Evolutionary conservation across 108 stramenopile species (phyloP), one percentile per base, ranked within the genome.

Genomic region (Discostella pseudostelligera): DNA sequence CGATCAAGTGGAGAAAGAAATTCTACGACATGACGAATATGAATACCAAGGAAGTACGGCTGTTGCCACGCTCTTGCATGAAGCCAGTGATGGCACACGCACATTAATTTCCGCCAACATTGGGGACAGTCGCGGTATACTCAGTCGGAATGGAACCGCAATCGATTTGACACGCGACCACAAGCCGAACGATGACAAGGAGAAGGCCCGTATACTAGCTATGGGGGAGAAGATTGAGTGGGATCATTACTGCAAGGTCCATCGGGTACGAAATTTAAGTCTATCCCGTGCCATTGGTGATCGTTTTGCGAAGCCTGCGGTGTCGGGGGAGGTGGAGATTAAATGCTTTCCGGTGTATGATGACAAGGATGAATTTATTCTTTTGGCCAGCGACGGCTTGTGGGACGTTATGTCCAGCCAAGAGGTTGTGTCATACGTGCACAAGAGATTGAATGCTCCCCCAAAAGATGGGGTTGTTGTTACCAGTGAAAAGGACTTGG

Each of bases 351-450:
- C 72, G 21, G 62, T 81, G 11, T 40, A 72, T 36, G 70, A 74
- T 42, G 70, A 60, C 29, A 72, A 63, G 65, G 80, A 74, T 37
- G 75, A 77, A 29, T 73, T 81, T 56, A 68, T 81, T 35, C 25
- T 81, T 0, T 53, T 98, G 35, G 97, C 96, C 3, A 90, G 87
- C 21, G 97, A 98, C 75, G 97, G 97, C 0, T 62, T 98, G 20
- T 98, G 96, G 96, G 97, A 98, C 71, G 96, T 97, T 43, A 96
- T 98, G 96, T 82, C 82, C 10, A 95, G 88, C 59, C 86, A 97
- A 70, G 96, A 98, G 65, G 95, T 89, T 44, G 95, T 96, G 10
- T 71, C 87, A 19, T 96, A 89, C 71, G 93, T 96, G 39, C 62
- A 65, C 66, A 72, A 80, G 63, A 80, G 75, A 50, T 49, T 78